Evolutionary conservation across 495 filamentous ascomycete genomes (phyloP).

Genomic region (Hyaloscypha variabilis): DNA sequence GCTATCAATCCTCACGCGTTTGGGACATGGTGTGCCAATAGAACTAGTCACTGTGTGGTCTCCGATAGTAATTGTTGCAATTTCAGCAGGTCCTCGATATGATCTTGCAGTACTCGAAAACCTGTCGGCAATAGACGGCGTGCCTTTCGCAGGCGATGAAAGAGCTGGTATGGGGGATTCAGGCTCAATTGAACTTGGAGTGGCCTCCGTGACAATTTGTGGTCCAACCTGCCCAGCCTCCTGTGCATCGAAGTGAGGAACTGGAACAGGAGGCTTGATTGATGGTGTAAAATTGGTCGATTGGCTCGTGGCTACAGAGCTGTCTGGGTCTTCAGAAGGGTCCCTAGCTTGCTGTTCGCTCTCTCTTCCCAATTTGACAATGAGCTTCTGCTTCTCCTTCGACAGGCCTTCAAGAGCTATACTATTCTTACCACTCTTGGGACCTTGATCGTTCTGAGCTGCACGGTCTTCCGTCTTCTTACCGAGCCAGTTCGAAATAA

Average conservation of each 20-base stretch:
- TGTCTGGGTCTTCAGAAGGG: conserved; percentile 14
- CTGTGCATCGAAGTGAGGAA: conserved; percentile 4
- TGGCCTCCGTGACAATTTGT: neutral
- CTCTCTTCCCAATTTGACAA: conserved; percentile 32
- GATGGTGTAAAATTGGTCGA: neutral
- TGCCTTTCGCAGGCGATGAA: conserved; percentile 25
- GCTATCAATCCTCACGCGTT: conserved; percentile 39
- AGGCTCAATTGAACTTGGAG: neutral
- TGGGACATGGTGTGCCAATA: conserved; percentile 44
- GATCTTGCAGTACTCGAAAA: conserved; percentile 27
- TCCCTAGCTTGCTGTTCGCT: conserved; percentile 21
- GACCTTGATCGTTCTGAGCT: conserved; percentile 14
- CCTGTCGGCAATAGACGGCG: conserved; percentile 21
- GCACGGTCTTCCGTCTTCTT: conserved; percentile 35
- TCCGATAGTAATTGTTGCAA: conserved; percentile 89
- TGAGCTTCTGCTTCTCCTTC: conserved; percentile 37
- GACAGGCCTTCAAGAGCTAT: conserved; percentile 22
- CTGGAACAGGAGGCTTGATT: neutral
- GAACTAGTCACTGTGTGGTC: conserved; percentile 67
- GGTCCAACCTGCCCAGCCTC: neutral
- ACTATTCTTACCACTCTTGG: neutral
- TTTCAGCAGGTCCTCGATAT: conserved; percentile 46
- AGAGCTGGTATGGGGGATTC: conserved; percentile 28
- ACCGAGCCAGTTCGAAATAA: conserved; percentile 38
- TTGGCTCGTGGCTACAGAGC: conserved; percentile 13